Evolutionary conservation across 805 yeast genomes (phyloP), one percentile per base, ranked within the genome.

Genomic region (Phaffomyces thermotolerans): DNA sequence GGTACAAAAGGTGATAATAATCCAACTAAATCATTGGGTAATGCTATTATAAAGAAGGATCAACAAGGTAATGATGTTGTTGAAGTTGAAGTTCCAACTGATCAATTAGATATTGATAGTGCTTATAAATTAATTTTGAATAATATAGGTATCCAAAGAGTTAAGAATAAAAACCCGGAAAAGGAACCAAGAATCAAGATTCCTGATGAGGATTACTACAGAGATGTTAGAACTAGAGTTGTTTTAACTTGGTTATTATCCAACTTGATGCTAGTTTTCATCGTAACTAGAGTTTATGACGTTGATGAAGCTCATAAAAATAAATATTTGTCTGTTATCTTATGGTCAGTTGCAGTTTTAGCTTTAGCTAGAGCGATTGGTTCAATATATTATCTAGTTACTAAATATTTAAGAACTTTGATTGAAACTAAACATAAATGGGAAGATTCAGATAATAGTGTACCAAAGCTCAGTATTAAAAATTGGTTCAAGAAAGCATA

Each of bases 1-100:
- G 99, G 99, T 65, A 91, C 99, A 2, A 91, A 91, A 62, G 99
- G 99, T 52, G 96, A 87, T 48, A 86, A 84, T 56, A 76, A 76
- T 51, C 82, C 81, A 39, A 76, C 78, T 27, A 75, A 75, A 52
- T 79, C 74, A 46, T 67, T 81, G 39, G 95, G 95, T 49, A 78
- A 82, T 40, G 93, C 91, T 37, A 83, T 84, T 30, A 80, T 84
- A 47, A 80, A 75, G 46, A 81, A 79, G 56, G 79, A 78, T 52
- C 86, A 77, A 41, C 70, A 79, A 36, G 95, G 95, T 42, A 82
- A 79, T 49, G 89, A 83, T 58, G 79, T 85, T 33, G 85, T 84
- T 36, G 88, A 82, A 49, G 78, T 84, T 31, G 95, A 85, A 51
- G 78, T 84, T 54, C 76, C 84, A 25, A 67, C 79, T 18, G 83